Evolutionary conservation across 2,329 filamentous ascomycete species (phyloP).

Genomic region (Sporothrix pallida): DNA sequence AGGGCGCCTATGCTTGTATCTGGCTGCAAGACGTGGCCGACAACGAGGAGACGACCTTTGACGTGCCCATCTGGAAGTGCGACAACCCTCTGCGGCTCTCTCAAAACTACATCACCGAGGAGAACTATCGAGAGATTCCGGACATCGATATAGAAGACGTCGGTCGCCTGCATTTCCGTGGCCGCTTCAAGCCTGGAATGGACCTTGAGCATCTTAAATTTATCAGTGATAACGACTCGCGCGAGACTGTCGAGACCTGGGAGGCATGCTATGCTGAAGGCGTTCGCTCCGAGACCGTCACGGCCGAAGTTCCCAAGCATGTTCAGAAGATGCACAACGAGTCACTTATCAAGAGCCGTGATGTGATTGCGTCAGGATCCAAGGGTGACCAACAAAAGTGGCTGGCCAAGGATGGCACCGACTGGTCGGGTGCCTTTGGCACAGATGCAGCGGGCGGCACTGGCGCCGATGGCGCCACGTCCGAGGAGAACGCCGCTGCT

Average conservation of each 20-base stretch:
- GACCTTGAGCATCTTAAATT: constrained; percentile 85
- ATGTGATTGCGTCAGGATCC: constrained; percentile 75
- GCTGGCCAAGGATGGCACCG: constrained; percentile 78
- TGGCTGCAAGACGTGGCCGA: constrained; percentile 89
- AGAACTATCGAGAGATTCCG: constrained; percentile 71
- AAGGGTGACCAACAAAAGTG: constrained; percentile 77
- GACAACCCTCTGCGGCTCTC: constrained; percentile 75
- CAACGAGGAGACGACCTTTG: constrained; percentile 75
- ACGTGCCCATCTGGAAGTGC: constrained; percentile 90
- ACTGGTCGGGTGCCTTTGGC: constrained; percentile 88
- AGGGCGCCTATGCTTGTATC: constrained; percentile 77
- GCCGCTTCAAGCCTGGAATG: constrained; percentile 85
- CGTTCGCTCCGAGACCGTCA: constrained; percentile 73
- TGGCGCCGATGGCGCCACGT: background rate
- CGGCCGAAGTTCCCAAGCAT: constrained; percentile 72
- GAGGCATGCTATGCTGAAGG: constrained; percentile 90
- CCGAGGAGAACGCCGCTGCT: background rate
- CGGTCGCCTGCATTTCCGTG: constrained; percentile 79
- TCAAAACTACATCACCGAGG: constrained; percentile 89
- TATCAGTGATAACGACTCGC: constrained; percentile 82
- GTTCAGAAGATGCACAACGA: constrained; percentile 80
- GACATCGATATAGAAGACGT: constrained; percentile 80
- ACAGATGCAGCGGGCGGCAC: constrained; percentile 44
- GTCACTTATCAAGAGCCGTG: constrained; percentile 77
- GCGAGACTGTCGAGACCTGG: constrained; percentile 94